Evolutionary conservation across 1,284 basidiomycete genomes (phyloP).

Genomic region (Stygiomarasmius scandens): DNA sequence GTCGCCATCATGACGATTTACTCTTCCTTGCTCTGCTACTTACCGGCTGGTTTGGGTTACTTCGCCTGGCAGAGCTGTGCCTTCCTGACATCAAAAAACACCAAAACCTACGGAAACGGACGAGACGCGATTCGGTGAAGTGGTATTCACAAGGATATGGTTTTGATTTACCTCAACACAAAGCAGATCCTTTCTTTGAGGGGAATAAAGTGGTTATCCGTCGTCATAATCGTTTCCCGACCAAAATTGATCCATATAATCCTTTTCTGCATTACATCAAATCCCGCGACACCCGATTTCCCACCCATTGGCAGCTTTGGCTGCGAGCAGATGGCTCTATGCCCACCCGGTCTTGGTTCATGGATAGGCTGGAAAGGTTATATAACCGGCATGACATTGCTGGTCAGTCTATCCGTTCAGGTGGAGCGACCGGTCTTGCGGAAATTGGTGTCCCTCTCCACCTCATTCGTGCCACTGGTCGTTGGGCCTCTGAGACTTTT

Average conservation of each 20-base stretch:
- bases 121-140: constrained; percentile 18
- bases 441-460: constrained; percentile 2
- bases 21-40: constrained; percentile 30
- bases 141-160: neutral
- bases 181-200: constrained; percentile 5
- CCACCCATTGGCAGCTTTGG: constrained; percentile 18
- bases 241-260: neutral
- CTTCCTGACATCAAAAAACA: constrained; percentile 20
- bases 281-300: constrained; percentile 12
- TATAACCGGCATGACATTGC: neutral
- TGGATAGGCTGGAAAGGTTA: constrained; percentile 11
- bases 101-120: constrained; percentile 24
- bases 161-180: neutral
- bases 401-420: constrained; percentile 7
- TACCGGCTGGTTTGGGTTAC: constrained; percentile 33
- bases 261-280: constrained; percentile 12
- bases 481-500: constrained; percentile 5
- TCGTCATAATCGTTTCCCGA: neutral
- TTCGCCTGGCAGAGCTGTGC: constrained; percentile 34
- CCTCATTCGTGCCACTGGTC: constrained; percentile 1
- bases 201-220: neutral
- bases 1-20: constrained; percentile 31
- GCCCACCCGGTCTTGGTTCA: constrained; percentile 25
- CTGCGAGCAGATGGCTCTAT: constrained; percentile 14
- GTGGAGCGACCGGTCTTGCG: constrained; percentile 6